These are phyloP conservation scores for Coelastrella sp. DNA, from an alignment of 139 green algal species.

Conservation along the genomic window DNA sequence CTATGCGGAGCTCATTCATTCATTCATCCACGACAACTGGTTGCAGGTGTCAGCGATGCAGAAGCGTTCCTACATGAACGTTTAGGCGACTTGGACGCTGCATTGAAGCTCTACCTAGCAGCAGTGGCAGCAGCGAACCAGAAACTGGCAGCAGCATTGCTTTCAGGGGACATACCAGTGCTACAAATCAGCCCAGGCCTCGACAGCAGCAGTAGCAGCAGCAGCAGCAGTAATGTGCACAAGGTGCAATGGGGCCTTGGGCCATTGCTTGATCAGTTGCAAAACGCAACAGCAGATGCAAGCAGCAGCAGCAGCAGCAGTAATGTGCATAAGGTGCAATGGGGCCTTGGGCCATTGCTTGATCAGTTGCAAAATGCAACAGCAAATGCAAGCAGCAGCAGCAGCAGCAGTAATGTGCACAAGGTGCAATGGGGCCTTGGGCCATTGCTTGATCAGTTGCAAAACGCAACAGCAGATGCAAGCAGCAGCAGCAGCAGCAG, in stretches of 20 bases:
- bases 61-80: slow-evolving; percentile 66
- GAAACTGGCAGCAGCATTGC: slow-evolving; percentile 1
- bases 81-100: slow-evolving; percentile 53
- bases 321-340: neutral
- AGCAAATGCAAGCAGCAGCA: no score
- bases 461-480: neutral
- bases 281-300: no score
- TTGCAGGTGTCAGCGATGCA: slow-evolving; percentile 52
- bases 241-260: slow-evolving; percentile 7
- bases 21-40: no score
- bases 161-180: slow-evolving; percentile 19
- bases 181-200: neutral
- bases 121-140: neutral
- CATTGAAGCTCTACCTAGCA: slow-evolving; percentile 50
- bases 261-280: neutral
- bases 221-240: neutral
- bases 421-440: slow-evolving; percentile 8
- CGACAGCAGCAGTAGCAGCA: neutral
- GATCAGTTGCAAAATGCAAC: neutral
- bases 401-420: neutral
- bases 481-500: slow-evolving; percentile 13
- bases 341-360: neutral
- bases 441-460: neutral
- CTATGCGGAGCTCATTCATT: no score
- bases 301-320: neutral